Base-by-base conservation (phyloP, 2,329 filamentous ascomycete genomes). In the Emericellopsis atlantica region DNA sequence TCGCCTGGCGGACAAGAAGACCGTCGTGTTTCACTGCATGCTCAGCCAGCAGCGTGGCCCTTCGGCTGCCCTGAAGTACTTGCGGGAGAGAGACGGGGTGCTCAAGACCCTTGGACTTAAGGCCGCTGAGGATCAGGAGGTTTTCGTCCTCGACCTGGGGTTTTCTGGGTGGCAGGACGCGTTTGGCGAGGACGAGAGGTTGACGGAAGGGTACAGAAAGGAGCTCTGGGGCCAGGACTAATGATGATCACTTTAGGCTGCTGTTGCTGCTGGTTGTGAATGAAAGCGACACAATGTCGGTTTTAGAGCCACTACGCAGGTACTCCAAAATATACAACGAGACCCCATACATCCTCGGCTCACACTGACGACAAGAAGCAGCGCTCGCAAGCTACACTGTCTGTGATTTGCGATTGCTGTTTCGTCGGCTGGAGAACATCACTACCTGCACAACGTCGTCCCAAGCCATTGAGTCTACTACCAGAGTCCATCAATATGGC, bases 21-120 rank as follows among this genome's bases (percentile, higher is more conserved):
- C 74, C 10, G 87, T 98, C 12, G 76, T 98, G 1, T 98, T 98
- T 60, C 92, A 98, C 65, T 98, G 92, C 62, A 84, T 85, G 15
- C 67, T 96, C 42, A 90, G 83, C 49, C 92, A 96, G 66, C 84
- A 95, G 64, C 73, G 92, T 1, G 92, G 92, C 0, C 92, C 92
- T 0, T 74, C 74, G 39, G 88, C 90, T 4, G 92, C 92, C 4
- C 63, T 95, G 50, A 71, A 73, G 52, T 96, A 95, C 59, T 50
- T 89, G 45, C 67, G 83, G 31, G 83, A 88, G 63, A 69, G 78
- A 37, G 77, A 82, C 49, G 65, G 71, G 12, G 44, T 66, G 16
- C 43, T 67, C 15, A 55, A 45, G 43, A 43, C 43, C 15, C 48
- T 57, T 41, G 53, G 53, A 8, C 45, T 48, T 9, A 49, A 48